Evolutionary conservation across 352 stramenopile species (phyloP).

Genomic region (Aphanomyces euteiches): DNA sequence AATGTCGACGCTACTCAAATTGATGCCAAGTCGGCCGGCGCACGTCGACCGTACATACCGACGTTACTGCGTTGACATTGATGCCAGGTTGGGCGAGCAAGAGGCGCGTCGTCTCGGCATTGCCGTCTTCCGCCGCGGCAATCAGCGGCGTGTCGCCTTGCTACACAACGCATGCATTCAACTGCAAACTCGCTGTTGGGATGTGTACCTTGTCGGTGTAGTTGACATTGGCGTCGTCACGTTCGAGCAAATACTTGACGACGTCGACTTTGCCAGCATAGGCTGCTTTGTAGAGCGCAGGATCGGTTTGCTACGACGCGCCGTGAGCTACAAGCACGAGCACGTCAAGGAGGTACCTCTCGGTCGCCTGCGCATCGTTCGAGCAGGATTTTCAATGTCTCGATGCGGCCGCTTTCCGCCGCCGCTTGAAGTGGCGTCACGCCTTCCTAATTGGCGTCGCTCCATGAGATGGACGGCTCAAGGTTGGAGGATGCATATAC

Average conservation of each 20-base stretch:
- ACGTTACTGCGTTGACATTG: conserved; percentile 24
- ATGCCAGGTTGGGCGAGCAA: conserved; percentile 48
- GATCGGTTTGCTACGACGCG: conserved; percentile 43
- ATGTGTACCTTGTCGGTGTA: conserved; percentile 35
- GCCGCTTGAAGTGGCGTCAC: conserved; percentile 3
- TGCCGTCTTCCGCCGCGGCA: conserved; percentile 68
- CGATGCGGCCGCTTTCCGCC: conserved; percentile 47
- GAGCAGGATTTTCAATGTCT: conserved; percentile 69
- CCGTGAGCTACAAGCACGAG: background rate
- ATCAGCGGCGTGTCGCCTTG: conserved; percentile 63
- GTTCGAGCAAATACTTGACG: conserved; percentile 49
- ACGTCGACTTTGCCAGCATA: conserved; percentile 76
- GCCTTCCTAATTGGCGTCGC: background rate
- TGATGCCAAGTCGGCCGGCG: too few relatives aligned
- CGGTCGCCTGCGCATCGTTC: conserved; percentile 31
- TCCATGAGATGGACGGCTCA: background rate
- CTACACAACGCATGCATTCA: conserved; percentile 24
- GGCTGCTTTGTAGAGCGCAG: conserved; percentile 64
- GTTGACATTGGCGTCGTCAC: conserved; percentile 49
- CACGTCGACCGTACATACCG: conserved; percentile 2
- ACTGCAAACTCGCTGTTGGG: background rate
- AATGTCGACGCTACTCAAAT: background rate
- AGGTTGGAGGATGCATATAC: background rate
- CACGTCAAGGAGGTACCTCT: background rate
- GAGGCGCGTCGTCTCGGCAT: conserved; percentile 65